Evolutionary conservation across 2,329 filamentous ascomycete species (phyloP), one percentile per base, ranked within the genome.

Genomic region (Penicillium expansum): DNA sequence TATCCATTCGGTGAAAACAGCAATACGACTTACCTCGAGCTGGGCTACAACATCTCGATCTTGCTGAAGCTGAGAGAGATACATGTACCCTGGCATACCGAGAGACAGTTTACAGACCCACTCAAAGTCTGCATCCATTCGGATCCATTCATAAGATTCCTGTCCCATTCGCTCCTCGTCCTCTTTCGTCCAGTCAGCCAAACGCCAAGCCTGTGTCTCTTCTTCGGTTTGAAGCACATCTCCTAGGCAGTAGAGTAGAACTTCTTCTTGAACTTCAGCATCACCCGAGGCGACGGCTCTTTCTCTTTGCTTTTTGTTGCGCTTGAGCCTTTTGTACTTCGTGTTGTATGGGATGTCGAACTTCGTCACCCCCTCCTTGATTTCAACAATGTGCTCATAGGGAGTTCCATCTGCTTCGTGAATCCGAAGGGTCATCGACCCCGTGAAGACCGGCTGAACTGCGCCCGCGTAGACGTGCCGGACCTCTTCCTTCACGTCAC

Each of bases 301-400:
- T 71, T 96, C 91, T 71, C 92, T 92, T 71, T 93, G 86, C 32
- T 90, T 82, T 43, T 89, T 85, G 57, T 90, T 97, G 45, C 92
- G 83, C 79, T 99, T 99, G 3, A 99, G 82, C 9, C 95, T 87
- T 78, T 97, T 99, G 78, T 99, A 99, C 72, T 99, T 99, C 0
- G 94, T 99, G 68, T 97, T 97, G 76, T 99, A 99, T 0, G 93
- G 92, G 59, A 99, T 97, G 60, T 97, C 92, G 58, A 97, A 90
- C 70, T 89, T 91, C 2, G 89, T 90, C 14, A 86, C 84, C 29
- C 88, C 87, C 64, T 97, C 92, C 58, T 92, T 92, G 70, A 99
- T 96, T 67, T 97, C 91, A 32, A 97, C 88, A 61, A 97, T 97
- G 70, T 99, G 94, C 71, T 99, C 94, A 69, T 99, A 99, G 2